A percentile compares a stretch with the other conserved stretches of the same genome.
phyloP scores from a whole-genome alignment of 164 flowering plant genomes.

The Magnolia changhungtana region DNA sequence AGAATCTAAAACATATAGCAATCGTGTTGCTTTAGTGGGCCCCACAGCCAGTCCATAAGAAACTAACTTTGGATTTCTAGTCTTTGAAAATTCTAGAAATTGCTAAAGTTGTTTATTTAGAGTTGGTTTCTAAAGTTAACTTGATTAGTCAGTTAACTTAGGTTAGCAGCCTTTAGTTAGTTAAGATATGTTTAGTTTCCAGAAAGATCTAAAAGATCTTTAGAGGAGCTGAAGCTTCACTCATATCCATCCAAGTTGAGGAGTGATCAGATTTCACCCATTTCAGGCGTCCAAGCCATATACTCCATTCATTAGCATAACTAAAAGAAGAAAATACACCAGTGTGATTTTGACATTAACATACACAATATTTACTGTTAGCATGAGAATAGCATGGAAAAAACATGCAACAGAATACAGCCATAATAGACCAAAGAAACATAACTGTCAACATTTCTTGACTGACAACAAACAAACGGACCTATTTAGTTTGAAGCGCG shows the following conservation, averaged over 20 bases:
- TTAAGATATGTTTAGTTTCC: neutral
- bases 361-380: neutral
- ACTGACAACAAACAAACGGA: neutral
- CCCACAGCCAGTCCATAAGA: no score
- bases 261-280: neutral
- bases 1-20: no score
- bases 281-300: neutral
- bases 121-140: neutral
- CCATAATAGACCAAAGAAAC: neutral
- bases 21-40: no score
- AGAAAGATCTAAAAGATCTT: neutral
- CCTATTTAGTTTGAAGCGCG: neutral
- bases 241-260: no score
- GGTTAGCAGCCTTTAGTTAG: neutral
- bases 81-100: no score
- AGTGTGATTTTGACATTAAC: no score
- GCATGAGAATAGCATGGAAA: neutral
- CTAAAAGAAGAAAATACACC: neutral
- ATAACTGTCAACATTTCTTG: no score
- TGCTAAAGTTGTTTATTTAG: no score
- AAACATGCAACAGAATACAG: neutral
- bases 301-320: neutral
- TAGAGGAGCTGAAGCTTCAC: neutral
- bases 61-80: no score
- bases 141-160: neutral